Evolutionary conservation across 2,329 filamentous ascomycete species (phyloP).

Genomic region (Aspergillus pseudoviridinutans): DNA sequence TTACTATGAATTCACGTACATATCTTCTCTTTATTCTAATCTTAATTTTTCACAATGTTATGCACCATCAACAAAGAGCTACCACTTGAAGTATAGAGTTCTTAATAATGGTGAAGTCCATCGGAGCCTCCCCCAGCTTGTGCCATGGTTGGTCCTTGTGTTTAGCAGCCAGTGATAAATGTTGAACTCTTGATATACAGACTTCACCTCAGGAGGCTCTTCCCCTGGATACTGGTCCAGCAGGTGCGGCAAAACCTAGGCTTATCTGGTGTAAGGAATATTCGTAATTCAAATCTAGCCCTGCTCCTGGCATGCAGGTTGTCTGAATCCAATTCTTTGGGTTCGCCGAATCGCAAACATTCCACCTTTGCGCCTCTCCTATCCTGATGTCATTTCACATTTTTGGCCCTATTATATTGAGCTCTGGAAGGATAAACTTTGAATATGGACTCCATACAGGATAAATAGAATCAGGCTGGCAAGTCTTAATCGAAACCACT

Average conservation of each 20-base stretch:
- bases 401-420: background rate
- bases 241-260: background rate
- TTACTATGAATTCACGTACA: too few relatives aligned
- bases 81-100: too few relatives aligned
- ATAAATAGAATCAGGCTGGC: background rate
- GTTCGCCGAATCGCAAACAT: conserved; percentile 1
- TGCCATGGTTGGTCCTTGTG: background rate
- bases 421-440: background rate
- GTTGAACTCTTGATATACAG: background rate
- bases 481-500: background rate
- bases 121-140: background rate
- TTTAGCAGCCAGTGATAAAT: background rate
- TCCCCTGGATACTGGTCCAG: background rate
- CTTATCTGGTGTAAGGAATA: background rate
- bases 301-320: background rate
- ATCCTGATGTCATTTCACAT: background rate
- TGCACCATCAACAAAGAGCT: too few relatives aligned
- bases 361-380: background rate
- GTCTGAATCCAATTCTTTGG: background rate
- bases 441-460: background rate
- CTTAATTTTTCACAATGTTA: background rate
- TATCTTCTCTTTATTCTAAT: background rate
- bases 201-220: background rate
- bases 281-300: background rate
- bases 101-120: background rate